Conservation (phyloP, 2,329 filamentous ascomycete species). For the Epichloe hybrida region DNA sequence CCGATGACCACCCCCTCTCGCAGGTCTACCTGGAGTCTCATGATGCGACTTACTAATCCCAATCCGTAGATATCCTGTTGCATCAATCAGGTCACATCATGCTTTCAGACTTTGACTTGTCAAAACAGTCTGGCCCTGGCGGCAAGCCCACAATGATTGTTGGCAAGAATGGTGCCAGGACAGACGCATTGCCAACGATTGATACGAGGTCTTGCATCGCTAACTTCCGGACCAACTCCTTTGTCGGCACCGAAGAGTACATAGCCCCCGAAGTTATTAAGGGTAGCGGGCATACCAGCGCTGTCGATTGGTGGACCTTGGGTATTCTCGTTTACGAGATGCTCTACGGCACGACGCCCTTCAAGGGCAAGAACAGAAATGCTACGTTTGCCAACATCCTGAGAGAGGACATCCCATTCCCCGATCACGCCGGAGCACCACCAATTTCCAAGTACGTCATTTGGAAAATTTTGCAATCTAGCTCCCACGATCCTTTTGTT, state of each 20-base stretch:
- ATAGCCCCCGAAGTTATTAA: conserved; percentile 97
- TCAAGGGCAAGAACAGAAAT: conserved; percentile 98
- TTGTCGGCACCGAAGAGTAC: conserved; percentile 97
- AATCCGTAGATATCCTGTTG: conserved; percentile 67
- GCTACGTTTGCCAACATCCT: conserved; percentile 97
- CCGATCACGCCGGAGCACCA: conserved; percentile 70
- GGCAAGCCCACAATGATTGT: conserved; percentile 98
- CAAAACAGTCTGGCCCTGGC: conserved; percentile 91
- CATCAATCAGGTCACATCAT: conserved; percentile 99
- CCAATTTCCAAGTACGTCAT: conserved; percentile 77
- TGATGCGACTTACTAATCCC: neutral
- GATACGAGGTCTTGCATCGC: conserved; percentile 97
- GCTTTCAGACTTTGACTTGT: conserved; percentile 97
- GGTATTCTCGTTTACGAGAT: conserved; percentile 98
- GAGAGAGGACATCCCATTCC: conserved; percentile 89
- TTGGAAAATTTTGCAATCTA: too few relatives aligned
- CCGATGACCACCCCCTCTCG: neutral
- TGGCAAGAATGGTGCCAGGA: conserved; percentile 74
- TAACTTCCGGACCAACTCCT: conserved; percentile 96
- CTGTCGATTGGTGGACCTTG: conserved; percentile 98
- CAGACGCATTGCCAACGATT: conserved; percentile 83
- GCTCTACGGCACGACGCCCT: conserved; percentile 95
- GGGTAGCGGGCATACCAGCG: conserved; percentile 93
- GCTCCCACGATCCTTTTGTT: neutral
- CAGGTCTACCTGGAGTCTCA: neutral